Conservation (phyloP, 805 yeast species). For the Saccharomycopsis vini region DNA sequence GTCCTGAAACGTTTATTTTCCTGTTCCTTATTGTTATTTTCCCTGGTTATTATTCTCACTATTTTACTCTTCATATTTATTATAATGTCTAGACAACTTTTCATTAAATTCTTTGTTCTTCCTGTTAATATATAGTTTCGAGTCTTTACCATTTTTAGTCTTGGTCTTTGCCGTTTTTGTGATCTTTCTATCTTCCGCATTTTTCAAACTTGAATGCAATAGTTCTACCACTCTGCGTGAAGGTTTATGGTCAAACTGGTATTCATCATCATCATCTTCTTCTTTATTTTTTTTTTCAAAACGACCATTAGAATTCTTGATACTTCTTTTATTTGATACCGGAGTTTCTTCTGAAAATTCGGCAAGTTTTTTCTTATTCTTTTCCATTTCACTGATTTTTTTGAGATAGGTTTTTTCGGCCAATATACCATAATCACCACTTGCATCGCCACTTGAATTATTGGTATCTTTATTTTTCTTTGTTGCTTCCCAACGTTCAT, state of each 20-base stretch:
- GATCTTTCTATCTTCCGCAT: constrained; percentile 26
- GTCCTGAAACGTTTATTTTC: not conserved
- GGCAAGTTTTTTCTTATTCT: constrained; percentile 26
- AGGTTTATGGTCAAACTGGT: constrained; percentile 30
- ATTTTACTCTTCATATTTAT: constrained; percentile 21
- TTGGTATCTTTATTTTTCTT: constrained; percentile 30
- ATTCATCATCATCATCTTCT: constrained; percentile 19
- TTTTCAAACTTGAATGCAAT: constrained; percentile 25
- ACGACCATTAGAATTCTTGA: constrained; percentile 21
- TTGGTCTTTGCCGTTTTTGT: constrained; percentile 32
- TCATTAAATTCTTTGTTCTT: constrained; percentile 67
- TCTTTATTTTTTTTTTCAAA: too few relatives aligned
- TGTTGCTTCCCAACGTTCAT: constrained; percentile 51
- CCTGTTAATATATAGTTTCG: constrained; percentile 44
- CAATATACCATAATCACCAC: constrained; percentile 21
- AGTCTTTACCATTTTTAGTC: constrained; percentile 28
- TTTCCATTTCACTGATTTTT: constrained; percentile 46
- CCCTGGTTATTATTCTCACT: not conserved
- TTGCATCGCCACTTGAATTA: constrained; percentile 23
- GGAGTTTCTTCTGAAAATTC: constrained; percentile 17
- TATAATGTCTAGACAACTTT: constrained; percentile 53
- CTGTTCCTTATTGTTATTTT: not conserved
- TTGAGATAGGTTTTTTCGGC: constrained; percentile 30
- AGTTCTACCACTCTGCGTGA: constrained; percentile 26
- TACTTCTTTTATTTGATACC: too few relatives aligned